Evolutionary conservation across 1,139 yeast genomes (phyloP), one percentile per base, ranked within the genome.

Genomic region (Geotrichum histeridarum): DNA sequence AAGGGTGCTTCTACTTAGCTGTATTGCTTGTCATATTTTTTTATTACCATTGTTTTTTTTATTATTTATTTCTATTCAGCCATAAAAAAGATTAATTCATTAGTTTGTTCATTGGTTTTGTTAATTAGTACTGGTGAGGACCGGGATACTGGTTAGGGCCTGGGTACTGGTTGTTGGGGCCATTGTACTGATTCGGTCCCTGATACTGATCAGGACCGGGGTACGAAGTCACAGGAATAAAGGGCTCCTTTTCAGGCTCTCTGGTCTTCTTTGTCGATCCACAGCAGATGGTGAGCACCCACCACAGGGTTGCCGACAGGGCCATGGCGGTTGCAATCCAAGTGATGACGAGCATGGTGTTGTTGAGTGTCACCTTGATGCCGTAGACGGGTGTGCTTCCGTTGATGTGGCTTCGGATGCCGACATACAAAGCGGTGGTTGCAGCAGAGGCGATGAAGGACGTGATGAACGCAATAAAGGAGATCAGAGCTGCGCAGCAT

Each of bases 281-380:
- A 60, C 77, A 74, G 67, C 79, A 74, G 32, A 72, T 66, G 32
- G 75, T 68, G 50, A 75, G 59, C 53, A 70, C 51, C 72, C 77
- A 75, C 61, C 75, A 68, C 30, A 76, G 8, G 1, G 69, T 57
- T 1, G 77, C 64, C 53, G 74, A 52, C 12, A 77, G 51, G 2
- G 73, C 60, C 2, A 72, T 68, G 11, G 61, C 77, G 2, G 71
- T 67, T 8, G 78, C 75, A 32, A 72, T 73, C 83, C 83, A 80
- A n/a, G 76, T 69, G 35, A 75, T 54, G 2, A 69, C 77, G 41
- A 73, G 69, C 46, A 72, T 73, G 30, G 67, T 62, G 32, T 65
- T 64, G 45, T 72, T 73, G 48, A 73, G 58, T 0, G 70, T 55
- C 3, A 79, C 80, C 7, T 57, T 54, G 42, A 77, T 70, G 15